Evolutionary conservation across 768 basidiomycete genomes (phyloP).

Genomic region (Leccinum boreale): DNA sequence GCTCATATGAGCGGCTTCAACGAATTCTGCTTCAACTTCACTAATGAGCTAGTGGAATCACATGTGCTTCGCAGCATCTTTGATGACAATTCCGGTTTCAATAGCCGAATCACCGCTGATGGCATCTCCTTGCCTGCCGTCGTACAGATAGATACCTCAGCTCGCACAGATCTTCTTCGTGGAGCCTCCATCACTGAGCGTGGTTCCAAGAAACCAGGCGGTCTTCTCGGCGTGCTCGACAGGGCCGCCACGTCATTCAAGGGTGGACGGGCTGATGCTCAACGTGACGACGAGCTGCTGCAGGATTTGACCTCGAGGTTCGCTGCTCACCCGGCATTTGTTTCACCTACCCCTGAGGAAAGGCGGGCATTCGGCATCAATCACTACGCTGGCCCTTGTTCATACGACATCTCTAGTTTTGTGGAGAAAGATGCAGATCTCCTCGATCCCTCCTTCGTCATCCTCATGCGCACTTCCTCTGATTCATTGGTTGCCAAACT

Average conservation of each 20-base stretch:
- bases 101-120: slow-evolving; percentile 45
- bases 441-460: slow-evolving; percentile 54
- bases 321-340: slow-evolving; percentile 50
- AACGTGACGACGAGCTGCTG: slow-evolving; percentile 48
- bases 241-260: slow-evolving; percentile 49
- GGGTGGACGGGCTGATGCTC: slow-evolving; percentile 48
- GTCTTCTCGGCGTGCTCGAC: slow-evolving; percentile 52
- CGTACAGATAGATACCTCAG: slow-evolving; percentile 51
- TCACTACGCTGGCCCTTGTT: slow-evolving; percentile 53
- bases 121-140: slow-evolving; percentile 49
- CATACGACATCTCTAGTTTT: slow-evolving; percentile 49
- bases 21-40: slow-evolving; percentile 60
- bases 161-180: slow-evolving; percentile 56
- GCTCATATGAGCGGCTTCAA: slow-evolving; percentile 57
- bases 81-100: slow-evolving; percentile 46
- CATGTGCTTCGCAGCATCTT: slow-evolving; percentile 52
- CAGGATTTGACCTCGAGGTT: slow-evolving; percentile 48
- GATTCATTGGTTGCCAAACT: slow-evolving; percentile 58
- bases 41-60: slow-evolving; percentile 57
- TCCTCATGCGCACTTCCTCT: slow-evolving; percentile 47
- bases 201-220: slow-evolving; percentile 51
- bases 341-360: slow-evolving; percentile 31
- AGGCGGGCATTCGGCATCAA: slow-evolving; percentile 53
- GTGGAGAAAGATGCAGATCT: slow-evolving; percentile 51
- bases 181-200: slow-evolving; percentile 47